Percentiles rank a stretch among this genome's conserved stretches.
phyloP scores from a whole-genome alignment of 768 basidiomycete genomes.

The Xerocomus brunneocitrinus region DNA sequence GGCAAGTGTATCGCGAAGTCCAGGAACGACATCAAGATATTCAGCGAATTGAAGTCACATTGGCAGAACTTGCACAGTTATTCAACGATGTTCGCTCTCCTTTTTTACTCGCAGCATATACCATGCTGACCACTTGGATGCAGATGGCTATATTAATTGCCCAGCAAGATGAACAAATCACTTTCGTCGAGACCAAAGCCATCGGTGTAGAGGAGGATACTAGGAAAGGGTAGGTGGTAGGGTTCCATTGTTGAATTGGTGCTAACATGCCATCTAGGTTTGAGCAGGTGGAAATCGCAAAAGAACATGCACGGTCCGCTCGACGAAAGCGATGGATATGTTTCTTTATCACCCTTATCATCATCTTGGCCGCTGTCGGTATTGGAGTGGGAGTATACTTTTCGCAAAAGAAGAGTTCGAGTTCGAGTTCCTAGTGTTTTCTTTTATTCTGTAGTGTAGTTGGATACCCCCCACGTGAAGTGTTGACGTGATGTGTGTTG shows the following conservation, averaged over 20 bases:
- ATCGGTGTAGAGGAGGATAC: slow-evolving; percentile 62
- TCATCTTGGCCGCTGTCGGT: slow-evolving; percentile 47
- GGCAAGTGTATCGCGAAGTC: slow-evolving; percentile 81
- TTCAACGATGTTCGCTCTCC: slow-evolving; percentile 65
- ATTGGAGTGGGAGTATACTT: slow-evolving; percentile 31
- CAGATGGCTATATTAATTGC: slow-evolving; percentile 77
- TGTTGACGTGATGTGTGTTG: slow-evolving; percentile 21
- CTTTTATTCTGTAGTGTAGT: background rate
- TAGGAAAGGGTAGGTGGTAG: slow-evolving; percentile 55
- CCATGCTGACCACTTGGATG: slow-evolving; percentile 1
- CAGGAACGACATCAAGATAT: slow-evolving; percentile 87
- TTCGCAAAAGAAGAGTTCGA: slow-evolving; percentile 1
- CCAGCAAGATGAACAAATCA: slow-evolving; percentile 76
- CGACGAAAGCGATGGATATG: slow-evolving; percentile 86
- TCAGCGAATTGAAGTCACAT: slow-evolving; percentile 76
- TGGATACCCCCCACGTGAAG: background rate
- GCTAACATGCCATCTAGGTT: slow-evolving; percentile 37
- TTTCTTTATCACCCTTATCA: slow-evolving; percentile 57
- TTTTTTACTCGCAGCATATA: background rate
- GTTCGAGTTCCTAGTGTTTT: background rate
- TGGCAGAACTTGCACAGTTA: slow-evolving; percentile 84
- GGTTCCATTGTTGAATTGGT: background rate
- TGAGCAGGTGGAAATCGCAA: slow-evolving; percentile 61
- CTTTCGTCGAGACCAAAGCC: slow-evolving; percentile 59
- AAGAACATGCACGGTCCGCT: slow-evolving; percentile 61